Evolutionary conservation across 352 stramenopile genomes (phyloP).

Genomic region (Globisporangium nunn): DNA sequence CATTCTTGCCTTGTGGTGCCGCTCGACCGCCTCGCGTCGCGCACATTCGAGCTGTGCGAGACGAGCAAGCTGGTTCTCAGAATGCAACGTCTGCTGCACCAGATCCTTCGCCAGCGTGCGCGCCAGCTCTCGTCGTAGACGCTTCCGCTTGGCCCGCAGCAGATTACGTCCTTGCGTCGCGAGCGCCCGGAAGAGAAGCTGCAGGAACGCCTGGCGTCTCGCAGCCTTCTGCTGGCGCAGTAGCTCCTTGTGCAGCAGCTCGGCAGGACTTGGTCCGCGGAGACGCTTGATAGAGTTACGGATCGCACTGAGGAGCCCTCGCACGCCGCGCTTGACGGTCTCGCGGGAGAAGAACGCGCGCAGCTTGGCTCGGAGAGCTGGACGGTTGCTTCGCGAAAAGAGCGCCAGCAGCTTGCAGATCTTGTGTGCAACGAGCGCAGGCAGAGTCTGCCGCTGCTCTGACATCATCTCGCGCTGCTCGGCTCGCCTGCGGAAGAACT

Average conservation of each 20-base stretch:
- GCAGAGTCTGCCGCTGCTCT: not conserved
- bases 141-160: conserved; percentile 4
- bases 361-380: conserved; percentile 4
- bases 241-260: conserved; percentile 8
- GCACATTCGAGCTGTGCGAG: conserved; percentile 1
- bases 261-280: conserved; percentile 2
- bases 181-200: conserved; percentile 3
- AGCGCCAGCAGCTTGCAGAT: conserved; percentile 1
- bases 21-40: not conserved
- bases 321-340: not conserved
- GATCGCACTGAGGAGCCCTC: not conserved
- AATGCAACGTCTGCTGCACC: conserved; percentile 5
- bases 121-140: conserved; percentile 4
- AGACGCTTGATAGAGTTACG: conserved; percentile 4
- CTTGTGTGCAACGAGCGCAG: conserved; percentile 6
- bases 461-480: conserved; percentile 5
- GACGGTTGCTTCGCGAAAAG: conserved; percentile 5
- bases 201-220: conserved; percentile 2
- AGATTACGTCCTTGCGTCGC: conserved; percentile 8
- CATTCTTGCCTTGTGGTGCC: conserved; percentile 1
- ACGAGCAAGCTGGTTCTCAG: not conserved
- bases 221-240: conserved; percentile 1
- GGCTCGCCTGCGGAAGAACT: conserved; percentile 6
- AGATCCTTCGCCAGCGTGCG: not conserved
- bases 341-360: conserved; percentile 1